A percentile compares a stretch with the other conserved stretches of the same genome.
These are phyloP conservation scores for Verticillium tricorpus DNA, from an alignment of 2,329 filamentous ascomycete genomes.

Conservation along the genomic window DNA sequence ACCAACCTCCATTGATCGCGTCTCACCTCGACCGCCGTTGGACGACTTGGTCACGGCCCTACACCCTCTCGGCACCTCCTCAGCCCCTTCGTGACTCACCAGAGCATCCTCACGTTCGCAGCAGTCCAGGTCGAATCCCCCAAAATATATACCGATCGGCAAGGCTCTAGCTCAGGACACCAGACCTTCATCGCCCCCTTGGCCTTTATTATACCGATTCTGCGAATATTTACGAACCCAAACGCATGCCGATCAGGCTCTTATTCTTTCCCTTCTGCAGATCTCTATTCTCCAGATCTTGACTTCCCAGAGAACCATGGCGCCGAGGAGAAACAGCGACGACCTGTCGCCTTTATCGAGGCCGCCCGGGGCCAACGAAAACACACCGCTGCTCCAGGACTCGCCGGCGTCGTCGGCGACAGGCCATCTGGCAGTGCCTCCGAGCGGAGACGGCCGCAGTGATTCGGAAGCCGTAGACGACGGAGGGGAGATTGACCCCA, in stretches of 20 bases:
- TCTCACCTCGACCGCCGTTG: not conserved
- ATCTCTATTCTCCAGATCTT: not conserved
- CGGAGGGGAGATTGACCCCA: conserved; percentile 22
- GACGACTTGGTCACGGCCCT: not conserved
- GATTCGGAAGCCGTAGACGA: conserved; percentile 1
- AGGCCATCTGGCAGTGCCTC: not conserved
- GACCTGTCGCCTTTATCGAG: not conserved
- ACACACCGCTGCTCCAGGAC: not conserved
- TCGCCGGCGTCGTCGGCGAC: not conserved
- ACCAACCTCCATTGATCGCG: not conserved
- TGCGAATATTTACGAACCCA: no score
- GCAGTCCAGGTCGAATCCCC: not conserved
- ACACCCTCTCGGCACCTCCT: not conserved
- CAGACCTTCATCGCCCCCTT: not conserved
- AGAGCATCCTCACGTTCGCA: not conserved
- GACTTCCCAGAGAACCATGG: not conserved
- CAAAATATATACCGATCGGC: no score
- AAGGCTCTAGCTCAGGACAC: not conserved
- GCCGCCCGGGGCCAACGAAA: not conserved
- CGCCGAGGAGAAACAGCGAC: not conserved
- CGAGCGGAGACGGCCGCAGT: not conserved
- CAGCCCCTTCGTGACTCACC: not conserved
- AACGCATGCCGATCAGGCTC: no score
- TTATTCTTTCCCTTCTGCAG: not conserved
- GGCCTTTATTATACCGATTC: no score